phyloP scores from a whole-genome alignment of 2,329 filamentous ascomycete species.

The Neofusicoccum ribis region DNA sequence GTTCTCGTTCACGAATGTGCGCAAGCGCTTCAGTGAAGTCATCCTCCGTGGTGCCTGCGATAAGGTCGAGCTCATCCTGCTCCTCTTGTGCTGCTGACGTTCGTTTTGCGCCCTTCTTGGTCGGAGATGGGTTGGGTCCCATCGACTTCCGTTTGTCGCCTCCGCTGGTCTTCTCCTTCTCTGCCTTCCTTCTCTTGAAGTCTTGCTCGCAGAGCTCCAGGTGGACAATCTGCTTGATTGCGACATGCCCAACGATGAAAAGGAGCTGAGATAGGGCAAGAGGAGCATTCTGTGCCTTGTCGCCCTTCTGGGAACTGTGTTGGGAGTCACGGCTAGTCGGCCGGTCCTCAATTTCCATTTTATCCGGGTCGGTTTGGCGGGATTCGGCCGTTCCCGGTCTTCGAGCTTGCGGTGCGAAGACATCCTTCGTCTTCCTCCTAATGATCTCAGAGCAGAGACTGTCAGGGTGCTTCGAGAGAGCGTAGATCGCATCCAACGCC shows the following conservation, averaged over 20 bases:
- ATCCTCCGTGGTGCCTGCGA: conserved; percentile 93
- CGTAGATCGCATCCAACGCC: conserved; percentile 92
- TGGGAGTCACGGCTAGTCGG: conserved; percentile 11
- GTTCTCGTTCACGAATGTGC: conserved; percentile 79
- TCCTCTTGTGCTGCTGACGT: conserved; percentile 62
- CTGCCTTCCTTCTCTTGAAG: conserved; percentile 93
- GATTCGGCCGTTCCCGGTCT: conserved; percentile 9
- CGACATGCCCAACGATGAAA: conserved; percentile 93
- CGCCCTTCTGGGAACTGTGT: conserved; percentile 20
- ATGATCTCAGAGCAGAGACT: conserved; percentile 89
- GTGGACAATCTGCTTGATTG: conserved; percentile 98
- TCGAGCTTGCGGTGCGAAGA: conserved; percentile 62
- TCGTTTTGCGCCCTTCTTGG: conserved; percentile 43
- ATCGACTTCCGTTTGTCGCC: conserved; percentile 34
- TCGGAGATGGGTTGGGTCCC: conserved; percentile 29
- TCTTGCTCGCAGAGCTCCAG: conserved; percentile 96
- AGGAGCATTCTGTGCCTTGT: conserved; percentile 65
- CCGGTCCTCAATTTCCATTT: conserved; percentile 24
- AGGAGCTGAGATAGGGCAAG: conserved; percentile 84
- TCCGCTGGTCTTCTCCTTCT: conserved; percentile 66
- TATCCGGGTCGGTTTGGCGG: conserved; percentile 8
- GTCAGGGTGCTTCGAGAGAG: conserved; percentile 90
- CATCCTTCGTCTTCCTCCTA: conserved; percentile 77
- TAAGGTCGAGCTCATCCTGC: conserved; percentile 89
- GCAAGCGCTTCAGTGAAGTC: conserved; percentile 87